Evolutionary conservation across 352 stramenopile genomes (phyloP).

Genomic region (Lagenidium giganteum): DNA sequence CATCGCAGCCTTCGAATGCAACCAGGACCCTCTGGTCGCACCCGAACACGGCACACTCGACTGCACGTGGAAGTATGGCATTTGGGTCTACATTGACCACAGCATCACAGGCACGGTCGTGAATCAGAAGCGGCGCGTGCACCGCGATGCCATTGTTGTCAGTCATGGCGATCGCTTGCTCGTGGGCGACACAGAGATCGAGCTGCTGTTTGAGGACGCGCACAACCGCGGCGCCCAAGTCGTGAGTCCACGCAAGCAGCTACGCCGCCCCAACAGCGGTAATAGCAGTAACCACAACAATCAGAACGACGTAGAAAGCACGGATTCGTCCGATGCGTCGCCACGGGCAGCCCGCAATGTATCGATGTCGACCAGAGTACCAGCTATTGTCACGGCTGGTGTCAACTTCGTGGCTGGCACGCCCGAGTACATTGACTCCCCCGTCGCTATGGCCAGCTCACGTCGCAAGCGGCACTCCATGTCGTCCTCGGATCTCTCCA

Average conservation of each 20-base stretch:
- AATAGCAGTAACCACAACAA: constrained; percentile 1
- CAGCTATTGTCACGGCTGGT: constrained; percentile 12
- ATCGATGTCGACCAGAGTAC: constrained; percentile 1
- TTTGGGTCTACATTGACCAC: constrained; percentile 82
- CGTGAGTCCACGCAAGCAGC: not conserved
- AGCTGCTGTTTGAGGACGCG: constrained; percentile 25
- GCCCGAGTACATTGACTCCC: constrained; percentile 57
- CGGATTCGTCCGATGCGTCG: constrained; percentile 14
- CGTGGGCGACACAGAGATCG: constrained; percentile 55
- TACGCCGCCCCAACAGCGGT: constrained; percentile 6
- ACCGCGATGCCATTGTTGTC: constrained; percentile 47
- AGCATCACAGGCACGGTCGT: constrained; percentile 42
- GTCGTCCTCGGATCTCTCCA: constrained; percentile 11
- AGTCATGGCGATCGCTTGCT: constrained; percentile 51
- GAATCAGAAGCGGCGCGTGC: constrained; percentile 31
- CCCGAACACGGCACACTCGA: constrained; percentile 14
- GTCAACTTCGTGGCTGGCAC: too few relatives aligned
- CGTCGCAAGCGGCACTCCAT: constrained; percentile 50
- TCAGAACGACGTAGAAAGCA: not conserved
- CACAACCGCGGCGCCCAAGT: constrained; percentile 3
- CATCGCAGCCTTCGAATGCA: constrained; percentile 7
- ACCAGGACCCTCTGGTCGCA: constrained; percentile 16
- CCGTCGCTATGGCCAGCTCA: constrained; percentile 33
- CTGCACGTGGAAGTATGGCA: constrained; percentile 21
- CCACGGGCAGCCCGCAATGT: constrained; percentile 9